phyloP scores from a whole-genome alignment of 805 yeast species.

The Barnettozyma vustinii region DNA sequence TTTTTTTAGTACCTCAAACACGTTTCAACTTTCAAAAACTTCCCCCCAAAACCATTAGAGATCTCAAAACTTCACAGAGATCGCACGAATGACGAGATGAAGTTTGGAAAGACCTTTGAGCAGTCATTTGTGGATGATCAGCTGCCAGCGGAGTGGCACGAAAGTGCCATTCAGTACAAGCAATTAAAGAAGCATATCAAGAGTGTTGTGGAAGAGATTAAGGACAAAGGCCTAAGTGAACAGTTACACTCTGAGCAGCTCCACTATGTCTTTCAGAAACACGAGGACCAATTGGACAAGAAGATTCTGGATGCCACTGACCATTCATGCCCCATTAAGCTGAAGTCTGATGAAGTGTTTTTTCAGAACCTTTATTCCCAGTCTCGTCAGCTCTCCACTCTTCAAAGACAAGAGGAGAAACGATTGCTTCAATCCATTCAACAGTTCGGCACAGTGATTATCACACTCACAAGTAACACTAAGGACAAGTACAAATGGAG shows the following conservation, averaged over 20 bases:
- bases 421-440: not conserved
- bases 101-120: conserved; percentile 69
- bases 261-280: conserved; percentile 18
- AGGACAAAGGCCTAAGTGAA: conserved; percentile 49
- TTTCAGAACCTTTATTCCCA: conserved; percentile 7
- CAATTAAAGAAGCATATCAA: conserved; percentile 62
- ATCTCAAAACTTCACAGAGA: not conserved
- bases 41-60: too few relatives aligned
- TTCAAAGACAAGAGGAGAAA: conserved; percentile 2
- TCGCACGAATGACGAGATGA: conserved; percentile 40
- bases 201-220: conserved; percentile 58
- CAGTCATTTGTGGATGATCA: conserved; percentile 54
- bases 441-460: conserved; percentile 1
- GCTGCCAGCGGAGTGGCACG: conserved; percentile 64
- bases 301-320: conserved; percentile 1
- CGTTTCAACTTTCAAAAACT: not conserved
- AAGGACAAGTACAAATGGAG: conserved; percentile 67
- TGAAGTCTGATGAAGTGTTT: conserved; percentile 6
- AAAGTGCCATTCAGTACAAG: conserved; percentile 67
- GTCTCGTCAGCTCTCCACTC: not conserved
- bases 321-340: not conserved
- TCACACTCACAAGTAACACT: conserved; percentile 24
- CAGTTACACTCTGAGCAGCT: conserved; percentile 26
- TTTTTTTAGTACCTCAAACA: not conserved
- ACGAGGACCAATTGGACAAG: conserved; percentile 5